Percentiles rank a stretch among this genome's conserved stretches.
Conservation (phyloP, 805 yeast species). For the Trichomonascus vanleenenianus region DNA sequence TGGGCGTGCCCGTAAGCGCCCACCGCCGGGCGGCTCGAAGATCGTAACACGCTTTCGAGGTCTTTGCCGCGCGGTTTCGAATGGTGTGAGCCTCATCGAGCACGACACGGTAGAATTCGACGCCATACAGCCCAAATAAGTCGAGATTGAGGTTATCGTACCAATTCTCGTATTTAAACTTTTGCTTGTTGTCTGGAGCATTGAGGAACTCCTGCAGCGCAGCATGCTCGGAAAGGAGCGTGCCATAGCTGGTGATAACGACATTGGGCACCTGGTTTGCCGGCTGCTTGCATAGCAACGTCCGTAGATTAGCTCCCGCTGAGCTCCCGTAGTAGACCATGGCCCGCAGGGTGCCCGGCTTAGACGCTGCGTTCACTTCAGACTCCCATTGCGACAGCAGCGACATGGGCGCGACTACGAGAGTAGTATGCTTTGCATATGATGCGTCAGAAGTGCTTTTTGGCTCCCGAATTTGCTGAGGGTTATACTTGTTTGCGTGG, state of each 20-base stretch:
- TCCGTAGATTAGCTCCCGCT: conserved; percentile 40
- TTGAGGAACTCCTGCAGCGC: conserved; percentile 26
- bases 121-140: conserved; percentile 52
- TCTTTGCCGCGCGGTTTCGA: conserved; percentile 67
- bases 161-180: conserved; percentile 2
- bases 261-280: conserved; percentile 48
- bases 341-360: conserved; percentile 18
- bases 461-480: conserved; percentile 1
- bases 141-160: conserved; percentile 14
- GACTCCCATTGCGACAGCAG: conserved; percentile 84
- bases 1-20: conserved; percentile 91
- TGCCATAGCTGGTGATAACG: conserved; percentile 81
- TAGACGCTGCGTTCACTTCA: conserved; percentile 54
- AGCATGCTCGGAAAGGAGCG: conserved; percentile 68
- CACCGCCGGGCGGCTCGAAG: conserved; percentile 62
- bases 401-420: conserved; percentile 86
- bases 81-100: conserved; percentile 90
- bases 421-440: conserved; percentile 58
- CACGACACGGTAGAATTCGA: conserved; percentile 66
- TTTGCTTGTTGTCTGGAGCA: no score
- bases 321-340: conserved; percentile 71
- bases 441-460: conserved; percentile 7
- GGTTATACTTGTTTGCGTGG: conserved; percentile 36
- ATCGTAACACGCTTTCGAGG: conserved; percentile 69
- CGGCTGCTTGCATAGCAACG: conserved; percentile 32